phyloP scores from a whole-genome alignment of 345 rosid species.

The sweet orange (Citrus sinensis) region DNA sequence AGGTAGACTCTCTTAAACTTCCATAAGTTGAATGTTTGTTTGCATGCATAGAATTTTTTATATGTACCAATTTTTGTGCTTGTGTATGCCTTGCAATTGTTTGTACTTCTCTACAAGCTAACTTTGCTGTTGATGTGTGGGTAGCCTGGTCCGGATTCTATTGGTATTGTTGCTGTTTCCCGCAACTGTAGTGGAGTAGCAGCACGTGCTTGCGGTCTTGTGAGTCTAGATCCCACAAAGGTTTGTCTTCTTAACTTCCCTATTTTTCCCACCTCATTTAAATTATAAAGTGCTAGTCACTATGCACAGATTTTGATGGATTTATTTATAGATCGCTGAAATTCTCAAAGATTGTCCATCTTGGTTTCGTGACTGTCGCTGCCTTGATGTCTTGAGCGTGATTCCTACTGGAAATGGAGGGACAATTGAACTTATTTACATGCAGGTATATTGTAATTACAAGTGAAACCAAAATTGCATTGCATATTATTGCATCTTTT shows the following conservation, averaged over 20 bases:
- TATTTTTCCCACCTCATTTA: background rate
- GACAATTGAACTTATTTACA: conserved; percentile 81
- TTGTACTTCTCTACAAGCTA: background rate
- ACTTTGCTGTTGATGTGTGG: conserved; percentile 9
- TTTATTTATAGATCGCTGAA: conserved; percentile 62
- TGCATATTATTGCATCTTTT: background rate
- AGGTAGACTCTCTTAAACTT: conserved; percentile 40
- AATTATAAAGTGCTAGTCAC: background rate
- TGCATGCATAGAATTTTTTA: too few relatives aligned
- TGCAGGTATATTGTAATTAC: conserved; percentile 55
- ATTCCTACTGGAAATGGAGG: conserved; percentile 86
- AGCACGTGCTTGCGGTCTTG: conserved; percentile 99
- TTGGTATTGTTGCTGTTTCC: conserved; percentile 98
- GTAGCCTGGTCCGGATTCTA: conserved; percentile 99
- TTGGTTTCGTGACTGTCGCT: conserved; percentile 95
- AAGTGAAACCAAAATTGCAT: background rate
- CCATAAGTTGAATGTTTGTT: background rate
- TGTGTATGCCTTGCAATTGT: background rate
- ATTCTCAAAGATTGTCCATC: conserved; percentile 95
- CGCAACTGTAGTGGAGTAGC: conserved; percentile 97
- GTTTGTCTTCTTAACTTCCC: conserved; percentile 20
- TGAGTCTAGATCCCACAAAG: conserved; percentile 98
- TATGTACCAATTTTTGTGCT: background rate
- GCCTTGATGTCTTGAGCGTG: conserved; percentile 65
- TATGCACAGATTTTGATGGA: conserved; percentile 7